Percentiles rank a stretch among this genome's conserved stretches.
These are phyloP conservation scores for Raphanus hybrid DNA, from an alignment of 441 rosid genomes.

Conservation along the genomic window DNA sequence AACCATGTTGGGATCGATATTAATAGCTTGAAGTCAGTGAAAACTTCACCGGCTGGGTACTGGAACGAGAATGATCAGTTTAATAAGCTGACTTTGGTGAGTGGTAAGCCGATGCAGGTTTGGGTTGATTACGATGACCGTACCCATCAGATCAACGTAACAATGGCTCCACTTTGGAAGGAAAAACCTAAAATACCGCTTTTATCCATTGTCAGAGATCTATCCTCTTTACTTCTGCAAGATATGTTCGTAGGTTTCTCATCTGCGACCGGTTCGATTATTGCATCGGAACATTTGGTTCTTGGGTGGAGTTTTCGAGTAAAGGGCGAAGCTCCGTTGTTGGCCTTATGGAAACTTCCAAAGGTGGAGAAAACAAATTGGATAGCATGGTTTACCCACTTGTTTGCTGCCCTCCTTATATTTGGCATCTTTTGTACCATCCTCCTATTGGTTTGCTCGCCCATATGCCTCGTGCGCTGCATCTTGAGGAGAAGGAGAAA, in stretches of 20 bases:
- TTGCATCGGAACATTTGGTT: neutral
- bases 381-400: neutral
- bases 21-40: conserved; percentile 58
- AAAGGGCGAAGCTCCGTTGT: neutral
- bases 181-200: neutral
- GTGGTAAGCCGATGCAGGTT: conserved; percentile 43
- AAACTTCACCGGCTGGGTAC: conserved; percentile 50
- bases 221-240: neutral
- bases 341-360: neutral
- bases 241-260: neutral
- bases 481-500: conserved; percentile 1
- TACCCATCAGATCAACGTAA: neutral
- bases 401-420: neutral
- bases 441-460: neutral
- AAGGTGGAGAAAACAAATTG: neutral
- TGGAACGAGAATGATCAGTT: conserved; percentile 42
- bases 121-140: conserved; percentile 35
- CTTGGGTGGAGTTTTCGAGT: neutral
- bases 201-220: neutral
- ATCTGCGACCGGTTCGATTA: neutral
- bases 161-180: neutral
- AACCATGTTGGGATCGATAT: conserved; percentile 79
- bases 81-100: conserved; percentile 50
- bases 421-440: neutral
- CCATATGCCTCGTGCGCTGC: neutral